phyloP scores from a whole-genome alignment of 495 filamentous ascomycete genomes.

The Penicillium subrubescens region DNA sequence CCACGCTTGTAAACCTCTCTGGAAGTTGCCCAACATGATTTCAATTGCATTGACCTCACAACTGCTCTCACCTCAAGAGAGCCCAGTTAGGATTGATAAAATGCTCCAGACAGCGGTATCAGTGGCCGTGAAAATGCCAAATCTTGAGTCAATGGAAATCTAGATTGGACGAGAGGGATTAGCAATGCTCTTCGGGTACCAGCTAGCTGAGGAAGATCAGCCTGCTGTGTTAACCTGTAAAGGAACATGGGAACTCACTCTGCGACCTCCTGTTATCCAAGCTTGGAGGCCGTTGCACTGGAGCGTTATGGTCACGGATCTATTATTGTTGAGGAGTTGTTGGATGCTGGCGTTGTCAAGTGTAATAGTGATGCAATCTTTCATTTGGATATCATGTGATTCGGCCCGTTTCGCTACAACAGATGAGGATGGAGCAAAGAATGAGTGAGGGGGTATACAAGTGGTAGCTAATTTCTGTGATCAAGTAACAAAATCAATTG shows the following conservation, averaged over 20 bases:
- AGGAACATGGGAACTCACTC: not conserved
- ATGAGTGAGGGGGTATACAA: not conserved
- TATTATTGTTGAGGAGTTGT: not conserved
- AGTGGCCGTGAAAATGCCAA: not conserved
- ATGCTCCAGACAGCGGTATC: constrained; percentile 23
- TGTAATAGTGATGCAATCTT: not conserved
- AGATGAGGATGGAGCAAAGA: not conserved
- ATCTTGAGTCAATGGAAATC: not conserved
- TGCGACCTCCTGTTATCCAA: not conserved
- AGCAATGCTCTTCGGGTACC: not conserved
- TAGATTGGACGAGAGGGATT: not conserved
- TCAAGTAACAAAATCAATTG: not conserved
- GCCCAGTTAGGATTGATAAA: constrained; percentile 24
- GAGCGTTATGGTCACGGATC: not conserved
- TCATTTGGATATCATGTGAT: not conserved
- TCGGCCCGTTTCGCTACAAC: not conserved
- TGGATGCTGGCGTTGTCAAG: not conserved
- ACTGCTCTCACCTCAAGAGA: constrained; percentile 28
- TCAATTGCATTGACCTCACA: constrained; percentile 35
- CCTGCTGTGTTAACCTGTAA: not conserved
- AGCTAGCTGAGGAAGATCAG: not conserved
- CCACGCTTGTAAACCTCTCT: constrained; percentile 28
- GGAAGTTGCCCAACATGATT: constrained; percentile 31
- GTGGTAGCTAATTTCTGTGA: not conserved
- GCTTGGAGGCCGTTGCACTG: not conserved